phyloP scores from a whole-genome alignment of 768 basidiomycete genomes.

The Auriscalpium microsporum region DNA sequence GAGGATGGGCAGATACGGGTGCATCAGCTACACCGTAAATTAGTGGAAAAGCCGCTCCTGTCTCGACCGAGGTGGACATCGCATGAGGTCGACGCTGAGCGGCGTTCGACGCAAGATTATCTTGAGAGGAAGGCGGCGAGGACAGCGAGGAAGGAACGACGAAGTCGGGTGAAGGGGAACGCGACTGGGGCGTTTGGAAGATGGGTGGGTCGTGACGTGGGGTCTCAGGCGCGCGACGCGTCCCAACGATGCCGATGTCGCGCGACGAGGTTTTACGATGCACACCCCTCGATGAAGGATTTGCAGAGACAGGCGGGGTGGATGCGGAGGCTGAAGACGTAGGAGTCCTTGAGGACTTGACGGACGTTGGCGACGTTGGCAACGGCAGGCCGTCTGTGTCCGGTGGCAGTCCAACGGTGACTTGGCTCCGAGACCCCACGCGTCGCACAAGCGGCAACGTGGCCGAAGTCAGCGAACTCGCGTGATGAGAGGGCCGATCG shows the following conservation, averaged over 20 bases:
- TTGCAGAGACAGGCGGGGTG: neutral
- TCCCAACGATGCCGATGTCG: conserved; percentile 46
- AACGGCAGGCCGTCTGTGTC: neutral
- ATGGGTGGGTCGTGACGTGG: conserved; percentile 25
- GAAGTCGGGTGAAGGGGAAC: conserved; percentile 19
- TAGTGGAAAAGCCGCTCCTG: too few species aligned
- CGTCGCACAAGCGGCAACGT: neutral
- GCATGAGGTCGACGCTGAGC: neutral
- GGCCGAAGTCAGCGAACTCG: neutral
- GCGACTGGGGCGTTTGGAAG: conserved; percentile 29
- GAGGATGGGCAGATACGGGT: too few species aligned
- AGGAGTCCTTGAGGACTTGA: too few species aligned
- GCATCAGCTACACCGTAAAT: too few species aligned
- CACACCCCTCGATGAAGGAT: conserved; percentile 22
- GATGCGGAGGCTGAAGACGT: conserved; percentile 1
- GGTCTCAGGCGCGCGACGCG: conserved; percentile 20
- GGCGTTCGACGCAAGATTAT: neutral
- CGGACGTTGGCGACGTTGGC: neutral
- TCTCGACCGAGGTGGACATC: neutral
- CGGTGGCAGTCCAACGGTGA: neutral
- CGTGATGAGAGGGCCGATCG: neutral
- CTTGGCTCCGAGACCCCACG: neutral
- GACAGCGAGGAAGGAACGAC: conserved; percentile 17
- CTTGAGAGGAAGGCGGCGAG: conserved; percentile 12
- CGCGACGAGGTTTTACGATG: conserved; percentile 35